Evolutionary conservation across 768 basidiomycete species (phyloP).

Genomic region (Auriscalpium microsporum): DNA sequence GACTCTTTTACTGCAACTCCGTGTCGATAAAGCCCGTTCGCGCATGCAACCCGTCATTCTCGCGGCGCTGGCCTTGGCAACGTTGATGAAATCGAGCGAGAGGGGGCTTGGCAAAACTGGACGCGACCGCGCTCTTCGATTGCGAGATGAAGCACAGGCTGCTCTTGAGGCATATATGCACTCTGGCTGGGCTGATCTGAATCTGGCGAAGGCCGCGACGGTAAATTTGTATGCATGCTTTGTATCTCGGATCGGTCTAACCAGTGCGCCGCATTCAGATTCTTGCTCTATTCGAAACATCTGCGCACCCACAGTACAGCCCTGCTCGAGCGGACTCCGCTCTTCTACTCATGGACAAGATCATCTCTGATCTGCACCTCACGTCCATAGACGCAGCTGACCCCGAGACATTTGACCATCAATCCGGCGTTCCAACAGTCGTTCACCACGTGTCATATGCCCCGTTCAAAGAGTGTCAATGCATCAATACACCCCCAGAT

Average conservation of each 20-base stretch:
- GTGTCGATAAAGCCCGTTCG: constrained; percentile 41
- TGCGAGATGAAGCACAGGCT: constrained; percentile 48
- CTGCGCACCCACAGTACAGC: constrained; percentile 59
- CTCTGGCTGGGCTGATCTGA: constrained; percentile 47
- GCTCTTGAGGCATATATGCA: constrained; percentile 45
- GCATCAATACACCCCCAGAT: constrained; percentile 22
- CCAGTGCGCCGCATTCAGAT: constrained; percentile 34
- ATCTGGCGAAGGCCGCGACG: constrained; percentile 65
- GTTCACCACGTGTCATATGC: constrained; percentile 16
- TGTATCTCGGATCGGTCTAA: not conserved
- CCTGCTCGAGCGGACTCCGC: constrained; percentile 44
- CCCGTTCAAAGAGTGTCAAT: constrained; percentile 34
- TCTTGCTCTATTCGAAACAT: constrained; percentile 69
- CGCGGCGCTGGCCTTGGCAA: constrained; percentile 60
- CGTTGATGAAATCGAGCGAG: constrained; percentile 65
- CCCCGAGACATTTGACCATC: constrained; percentile 40
- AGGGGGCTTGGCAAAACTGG: constrained; percentile 47
- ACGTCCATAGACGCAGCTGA: constrained; percentile 51
- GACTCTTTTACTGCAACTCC: constrained; percentile 44
- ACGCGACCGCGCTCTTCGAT: constrained; percentile 46
- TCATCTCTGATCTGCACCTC: constrained; percentile 48
- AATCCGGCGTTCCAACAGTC: constrained; percentile 40
- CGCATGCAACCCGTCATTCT: constrained; percentile 65
- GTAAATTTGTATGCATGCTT: constrained; percentile 28
- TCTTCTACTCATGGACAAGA: constrained; percentile 52